These are phyloP conservation scores for Marsdenia floribunda DNA, from an alignment of 257 asterid species.

Conservation along the genomic window DNA sequence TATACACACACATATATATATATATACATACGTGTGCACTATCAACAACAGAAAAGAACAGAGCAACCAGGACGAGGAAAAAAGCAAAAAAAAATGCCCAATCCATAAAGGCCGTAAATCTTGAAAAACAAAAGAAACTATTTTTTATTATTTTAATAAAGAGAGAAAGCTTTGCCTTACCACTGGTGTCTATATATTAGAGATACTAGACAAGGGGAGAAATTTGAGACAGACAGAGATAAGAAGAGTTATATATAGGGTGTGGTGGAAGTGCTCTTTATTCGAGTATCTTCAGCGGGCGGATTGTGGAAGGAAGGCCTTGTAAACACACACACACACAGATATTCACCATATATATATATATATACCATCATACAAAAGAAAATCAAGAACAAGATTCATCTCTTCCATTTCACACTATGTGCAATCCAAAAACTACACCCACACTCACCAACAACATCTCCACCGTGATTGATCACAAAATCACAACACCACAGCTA, in stretches of 20 bases:
- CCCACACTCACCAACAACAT: constrained; percentile 24
- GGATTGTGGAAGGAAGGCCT: neutral
- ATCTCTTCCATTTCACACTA: constrained; percentile 12
- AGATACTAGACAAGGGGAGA: constrained; percentile 15
- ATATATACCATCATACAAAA: neutral
- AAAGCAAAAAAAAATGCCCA: neutral
- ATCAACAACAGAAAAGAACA: neutral
- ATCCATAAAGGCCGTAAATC: constrained; percentile 18
- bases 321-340: neutral
- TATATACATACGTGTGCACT: neutral
- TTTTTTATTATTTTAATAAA: constrained; percentile 4
- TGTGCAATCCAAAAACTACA: constrained; percentile 53
- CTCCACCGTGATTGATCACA: constrained; percentile 33
- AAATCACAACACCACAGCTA: constrained; percentile 21
- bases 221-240: neutral
- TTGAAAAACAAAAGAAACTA: constrained; percentile 3
- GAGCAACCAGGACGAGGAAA: neutral
- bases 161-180: constrained; percentile 13
- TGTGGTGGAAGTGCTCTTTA: constrained; percentile 24
- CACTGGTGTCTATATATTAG: constrained; percentile 17
- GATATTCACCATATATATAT: neutral
- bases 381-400: neutral
- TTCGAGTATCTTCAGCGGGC: constrained; percentile 26
- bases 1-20: too few species aligned
- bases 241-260: neutral